Percentiles rank a stretch among this genome's conserved stretches.
Evolutionary conservation across 2,329 filamentous ascomycete genomes (phyloP).

Genomic region (Neocucurbitaria cava): DNA sequence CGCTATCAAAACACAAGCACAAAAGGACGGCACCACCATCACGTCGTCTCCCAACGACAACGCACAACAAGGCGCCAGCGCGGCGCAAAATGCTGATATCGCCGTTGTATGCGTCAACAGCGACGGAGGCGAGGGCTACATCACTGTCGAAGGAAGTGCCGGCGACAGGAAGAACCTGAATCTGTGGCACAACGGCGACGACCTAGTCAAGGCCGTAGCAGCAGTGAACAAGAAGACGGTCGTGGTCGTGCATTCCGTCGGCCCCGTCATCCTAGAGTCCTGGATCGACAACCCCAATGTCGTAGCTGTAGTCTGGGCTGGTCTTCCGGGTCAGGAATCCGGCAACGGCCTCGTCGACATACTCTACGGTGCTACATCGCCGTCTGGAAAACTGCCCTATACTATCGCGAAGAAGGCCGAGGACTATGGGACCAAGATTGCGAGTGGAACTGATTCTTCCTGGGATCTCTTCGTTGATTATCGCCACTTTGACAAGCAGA

Average conservation of each 20-base stretch:
- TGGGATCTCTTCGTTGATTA: conserved; percentile 57
- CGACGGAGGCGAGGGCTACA: conserved; percentile 58
- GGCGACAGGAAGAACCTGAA: conserved; percentile 59
- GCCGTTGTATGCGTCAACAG: conserved; percentile 58
- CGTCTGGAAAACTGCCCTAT: conserved; percentile 65
- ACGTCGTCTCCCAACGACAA: conserved; percentile 50
- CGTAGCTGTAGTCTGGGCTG: conserved; percentile 50
- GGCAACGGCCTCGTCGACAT: conserved; percentile 57
- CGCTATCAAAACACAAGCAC: conserved; percentile 49
- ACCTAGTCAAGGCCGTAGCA: conserved; percentile 49
- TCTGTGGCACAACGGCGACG: conserved; percentile 55
- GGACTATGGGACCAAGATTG: conserved; percentile 42
- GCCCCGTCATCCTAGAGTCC: conserved; percentile 45
- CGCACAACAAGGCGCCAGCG: conserved; percentile 44
- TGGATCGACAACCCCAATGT: conserved; percentile 48
- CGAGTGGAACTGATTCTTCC: conserved; percentile 27
- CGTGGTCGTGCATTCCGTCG: conserved; percentile 49
- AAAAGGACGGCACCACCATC: conserved; percentile 48
- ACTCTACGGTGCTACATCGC: conserved; percentile 53
- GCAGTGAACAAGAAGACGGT: conserved; percentile 47
- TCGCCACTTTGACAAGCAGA: conserved; percentile 51
- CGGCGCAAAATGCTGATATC: conserved; percentile 46
- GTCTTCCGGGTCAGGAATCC: conserved; percentile 49
- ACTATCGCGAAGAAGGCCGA: conserved; percentile 44
- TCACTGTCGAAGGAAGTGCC: conserved; percentile 53